phyloP scores from a whole-genome alignment of 148 eudicot genomes.

The Vaccinium macrocarpon region DNA sequence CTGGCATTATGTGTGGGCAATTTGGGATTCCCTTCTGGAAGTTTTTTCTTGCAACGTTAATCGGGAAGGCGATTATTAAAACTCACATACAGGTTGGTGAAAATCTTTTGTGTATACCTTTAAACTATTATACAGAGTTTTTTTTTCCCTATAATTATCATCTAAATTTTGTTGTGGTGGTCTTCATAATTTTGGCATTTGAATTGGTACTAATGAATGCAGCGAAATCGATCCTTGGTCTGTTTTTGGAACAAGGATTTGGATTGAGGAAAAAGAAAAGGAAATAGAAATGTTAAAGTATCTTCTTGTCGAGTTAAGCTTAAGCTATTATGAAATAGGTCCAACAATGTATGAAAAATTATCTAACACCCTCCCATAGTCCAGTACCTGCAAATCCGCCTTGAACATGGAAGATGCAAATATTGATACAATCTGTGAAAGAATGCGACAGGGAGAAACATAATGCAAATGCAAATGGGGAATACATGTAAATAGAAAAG shows the following conservation, averaged over 20 bases:
- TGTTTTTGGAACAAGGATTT: neutral
- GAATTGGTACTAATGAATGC: neutral
- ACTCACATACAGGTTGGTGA: conserved; percentile 87
- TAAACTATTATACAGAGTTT: neutral
- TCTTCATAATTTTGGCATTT: neutral
- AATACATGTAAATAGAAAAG: neutral
- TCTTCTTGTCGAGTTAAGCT: neutral
- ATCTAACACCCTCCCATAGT: neutral
- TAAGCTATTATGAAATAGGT: neutral
- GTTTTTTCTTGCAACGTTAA: conserved; percentile 79
- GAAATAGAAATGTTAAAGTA: neutral
- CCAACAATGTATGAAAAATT: neutral
- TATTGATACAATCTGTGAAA: neutral
- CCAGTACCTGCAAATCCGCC: neutral
- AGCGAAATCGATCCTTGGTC: neutral
- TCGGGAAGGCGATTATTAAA: conserved; percentile 93
- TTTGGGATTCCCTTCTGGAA: conserved; percentile 96
- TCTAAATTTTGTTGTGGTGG: neutral
- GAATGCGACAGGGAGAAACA: neutral
- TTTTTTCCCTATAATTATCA: neutral
- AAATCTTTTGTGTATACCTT: neutral
- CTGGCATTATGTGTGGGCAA: conserved; percentile 99
- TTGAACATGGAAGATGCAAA: neutral
- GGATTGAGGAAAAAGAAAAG: neutral
- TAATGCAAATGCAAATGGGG: neutral